These are phyloP conservation scores for Bolboschoenus planiculmis DNA, from an alignment of 176 grass and related monocot genomes.

Conservation along the genomic window DNA sequence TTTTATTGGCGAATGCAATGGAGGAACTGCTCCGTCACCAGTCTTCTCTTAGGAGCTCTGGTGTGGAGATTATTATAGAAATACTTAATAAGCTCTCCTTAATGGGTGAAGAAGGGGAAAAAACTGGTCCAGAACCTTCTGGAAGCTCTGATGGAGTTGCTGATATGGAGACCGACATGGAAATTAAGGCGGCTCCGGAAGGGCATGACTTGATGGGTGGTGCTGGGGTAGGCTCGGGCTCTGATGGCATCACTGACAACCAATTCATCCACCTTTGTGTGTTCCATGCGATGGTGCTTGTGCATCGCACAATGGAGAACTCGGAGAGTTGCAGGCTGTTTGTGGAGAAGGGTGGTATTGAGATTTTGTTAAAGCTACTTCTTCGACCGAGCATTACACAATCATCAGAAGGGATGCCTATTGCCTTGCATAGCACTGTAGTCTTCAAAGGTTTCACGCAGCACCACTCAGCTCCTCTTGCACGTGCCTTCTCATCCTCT, in stretches of 20 bases:
- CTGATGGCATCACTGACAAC: constrained; percentile 56
- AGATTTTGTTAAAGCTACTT: constrained; percentile 72
- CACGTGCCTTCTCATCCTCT: constrained; percentile 78
- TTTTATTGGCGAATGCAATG: constrained; percentile 89
- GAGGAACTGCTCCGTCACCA: constrained; percentile 96
- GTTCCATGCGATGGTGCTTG: constrained; percentile 95
- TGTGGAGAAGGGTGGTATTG: constrained; percentile 86
- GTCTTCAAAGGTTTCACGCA: constrained; percentile 98
- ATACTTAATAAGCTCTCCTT: constrained; percentile 74
- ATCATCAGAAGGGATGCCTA: constrained; percentile 96
- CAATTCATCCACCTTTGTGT: constrained; percentile 91
- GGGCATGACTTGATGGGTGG: constrained; percentile 76
- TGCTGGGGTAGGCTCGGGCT: constrained; percentile 55
- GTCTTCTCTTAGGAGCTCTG: constrained; percentile 77
- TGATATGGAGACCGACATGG: constrained; percentile 91
- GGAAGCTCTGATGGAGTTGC: constrained; percentile 47
- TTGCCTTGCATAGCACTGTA: constrained; percentile 96
- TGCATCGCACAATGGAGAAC: constrained; percentile 96
- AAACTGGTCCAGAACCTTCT: constrained; percentile 36
- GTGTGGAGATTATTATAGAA: constrained; percentile 96
- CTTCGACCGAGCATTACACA: constrained; percentile 92
- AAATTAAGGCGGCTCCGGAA: constrained; percentile 28
- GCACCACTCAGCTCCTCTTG: constrained; percentile 87
- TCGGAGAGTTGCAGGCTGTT: constrained; percentile 95
- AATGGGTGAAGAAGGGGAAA: constrained; percentile 32